These are phyloP conservation scores for Trametes pubescens DNA, from an alignment of 1,284 basidiomycete species.

Conservation along the genomic window DNA sequence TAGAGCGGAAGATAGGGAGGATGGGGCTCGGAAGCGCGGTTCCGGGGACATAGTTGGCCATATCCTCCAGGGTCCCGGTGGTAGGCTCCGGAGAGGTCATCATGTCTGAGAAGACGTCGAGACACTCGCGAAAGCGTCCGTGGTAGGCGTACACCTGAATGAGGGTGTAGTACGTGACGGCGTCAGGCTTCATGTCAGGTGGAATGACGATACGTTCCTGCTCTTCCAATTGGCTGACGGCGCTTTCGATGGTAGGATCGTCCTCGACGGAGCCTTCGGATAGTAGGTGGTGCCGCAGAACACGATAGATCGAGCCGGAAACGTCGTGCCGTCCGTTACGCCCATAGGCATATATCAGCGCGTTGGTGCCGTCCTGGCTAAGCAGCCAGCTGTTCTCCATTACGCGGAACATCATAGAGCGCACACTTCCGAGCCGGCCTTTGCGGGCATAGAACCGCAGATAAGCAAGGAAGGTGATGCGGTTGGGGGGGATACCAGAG, in stretches of 20 bases:
- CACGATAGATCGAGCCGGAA: conserved; percentile 66
- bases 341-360: conserved; percentile 72
- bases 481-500: conserved; percentile 62
- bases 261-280: conserved; percentile 41
- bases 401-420: conserved; percentile 61
- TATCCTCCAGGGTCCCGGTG: conserved; percentile 17
- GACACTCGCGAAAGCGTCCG: conserved; percentile 67
- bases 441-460: conserved; percentile 62
- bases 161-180: conserved; percentile 72
- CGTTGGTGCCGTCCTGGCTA: conserved; percentile 69
- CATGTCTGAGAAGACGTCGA: conserved; percentile 78
- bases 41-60: conserved; percentile 5
- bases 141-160: conserved; percentile 75
- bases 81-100: conserved; percentile 54
- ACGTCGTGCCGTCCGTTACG: conserved; percentile 61
- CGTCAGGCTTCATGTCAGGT: conserved; percentile 59
- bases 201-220: conserved; percentile 58
- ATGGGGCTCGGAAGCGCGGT: conserved; percentile 28
- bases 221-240: conserved; percentile 44
- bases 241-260: conserved; percentile 45
- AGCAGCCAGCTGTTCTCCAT: conserved; percentile 57
- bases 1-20: conserved; percentile 64
- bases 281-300: conserved; percentile 60
- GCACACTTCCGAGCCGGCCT: conserved; percentile 59
- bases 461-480: conserved; percentile 66